phyloP scores from a whole-genome alignment of 176 grass and related monocot species.

The Oryza glaberrima region DNA sequence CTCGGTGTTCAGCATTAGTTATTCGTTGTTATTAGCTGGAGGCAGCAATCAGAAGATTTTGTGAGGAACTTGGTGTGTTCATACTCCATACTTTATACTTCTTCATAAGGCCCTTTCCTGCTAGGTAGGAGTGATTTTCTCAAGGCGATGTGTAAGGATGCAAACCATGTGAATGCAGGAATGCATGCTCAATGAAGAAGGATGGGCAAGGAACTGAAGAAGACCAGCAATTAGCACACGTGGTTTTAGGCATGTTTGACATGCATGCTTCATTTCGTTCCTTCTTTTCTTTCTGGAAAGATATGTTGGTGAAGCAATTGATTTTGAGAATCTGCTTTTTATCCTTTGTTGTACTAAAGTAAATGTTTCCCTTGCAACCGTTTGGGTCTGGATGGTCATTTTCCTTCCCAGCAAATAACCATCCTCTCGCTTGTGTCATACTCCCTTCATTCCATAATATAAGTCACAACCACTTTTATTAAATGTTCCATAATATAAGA shows the following conservation, averaged over 20 bases:
- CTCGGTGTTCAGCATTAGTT: background rate
- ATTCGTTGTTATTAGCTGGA: constrained; percentile 9
- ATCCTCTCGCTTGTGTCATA: background rate
- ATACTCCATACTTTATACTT: constrained; percentile 3
- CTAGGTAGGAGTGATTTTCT: constrained; percentile 6
- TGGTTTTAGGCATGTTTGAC: background rate
- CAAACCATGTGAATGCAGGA: constrained; percentile 6
- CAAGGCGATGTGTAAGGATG: background rate
- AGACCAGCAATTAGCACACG: constrained; percentile 17
- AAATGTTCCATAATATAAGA: no score
- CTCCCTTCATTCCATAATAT: no score
- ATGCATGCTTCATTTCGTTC: background rate
- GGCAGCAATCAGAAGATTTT: constrained; percentile 9
- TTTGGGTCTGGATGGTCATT: background rate
- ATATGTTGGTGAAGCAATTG: background rate
- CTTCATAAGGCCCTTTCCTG: background rate
- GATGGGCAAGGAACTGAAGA: background rate
- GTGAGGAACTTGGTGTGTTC: constrained; percentile 35
- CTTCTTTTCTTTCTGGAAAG: background rate
- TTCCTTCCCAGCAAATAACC: background rate
- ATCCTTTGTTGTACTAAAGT: background rate
- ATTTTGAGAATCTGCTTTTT: background rate
- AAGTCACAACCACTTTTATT: no score
- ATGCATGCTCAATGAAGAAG: background rate
- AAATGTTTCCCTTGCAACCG: background rate